phyloP scores from a whole-genome alignment of 768 basidiomycete species.

The Russula lepida region DNA sequence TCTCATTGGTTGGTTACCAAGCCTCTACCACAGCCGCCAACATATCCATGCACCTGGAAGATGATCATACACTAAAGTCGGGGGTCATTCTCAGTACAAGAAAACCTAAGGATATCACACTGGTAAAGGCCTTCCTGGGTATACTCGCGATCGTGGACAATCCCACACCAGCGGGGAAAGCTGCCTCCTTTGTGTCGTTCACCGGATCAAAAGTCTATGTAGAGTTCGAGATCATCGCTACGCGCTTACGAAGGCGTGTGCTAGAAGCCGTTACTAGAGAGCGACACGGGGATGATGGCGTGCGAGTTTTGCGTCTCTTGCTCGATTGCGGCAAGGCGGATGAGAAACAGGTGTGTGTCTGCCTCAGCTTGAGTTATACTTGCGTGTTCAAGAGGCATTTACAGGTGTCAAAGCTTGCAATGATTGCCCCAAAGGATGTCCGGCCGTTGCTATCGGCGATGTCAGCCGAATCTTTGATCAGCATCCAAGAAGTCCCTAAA shows the following conservation, averaged over 20 bases:
- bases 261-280: slow-evolving; percentile 76
- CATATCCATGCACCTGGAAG: slow-evolving; percentile 53
- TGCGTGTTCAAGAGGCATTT: slow-evolving; percentile 2
- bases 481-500: slow-evolving; percentile 88
- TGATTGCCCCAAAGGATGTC: slow-evolving; percentile 86
- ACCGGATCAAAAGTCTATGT: slow-evolving; percentile 63
- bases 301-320: slow-evolving; percentile 73
- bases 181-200: slow-evolving; percentile 58
- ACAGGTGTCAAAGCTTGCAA: slow-evolving; percentile 85
- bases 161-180: slow-evolving; percentile 61
- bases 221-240: slow-evolving; percentile 66
- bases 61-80: slow-evolving; percentile 51
- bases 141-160: slow-evolving; percentile 78
- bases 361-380: neutral
- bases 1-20: slow-evolving; percentile 24
- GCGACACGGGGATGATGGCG: slow-evolving; percentile 73
- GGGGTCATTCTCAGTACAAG: slow-evolving; percentile 55
- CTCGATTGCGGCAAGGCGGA: slow-evolving; percentile 85
- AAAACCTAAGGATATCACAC: slow-evolving; percentile 40
- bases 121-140: slow-evolving; percentile 74
- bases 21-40: slow-evolving; percentile 61
- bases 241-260: slow-evolving; percentile 57
- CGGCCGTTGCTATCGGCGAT: slow-evolving; percentile 73
- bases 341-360: slow-evolving; percentile 76
- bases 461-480: slow-evolving; percentile 74